Evolutionary conservation across 1,284 basidiomycete species (phyloP).

Genomic region (Apiotrichum laibachii): DNA sequence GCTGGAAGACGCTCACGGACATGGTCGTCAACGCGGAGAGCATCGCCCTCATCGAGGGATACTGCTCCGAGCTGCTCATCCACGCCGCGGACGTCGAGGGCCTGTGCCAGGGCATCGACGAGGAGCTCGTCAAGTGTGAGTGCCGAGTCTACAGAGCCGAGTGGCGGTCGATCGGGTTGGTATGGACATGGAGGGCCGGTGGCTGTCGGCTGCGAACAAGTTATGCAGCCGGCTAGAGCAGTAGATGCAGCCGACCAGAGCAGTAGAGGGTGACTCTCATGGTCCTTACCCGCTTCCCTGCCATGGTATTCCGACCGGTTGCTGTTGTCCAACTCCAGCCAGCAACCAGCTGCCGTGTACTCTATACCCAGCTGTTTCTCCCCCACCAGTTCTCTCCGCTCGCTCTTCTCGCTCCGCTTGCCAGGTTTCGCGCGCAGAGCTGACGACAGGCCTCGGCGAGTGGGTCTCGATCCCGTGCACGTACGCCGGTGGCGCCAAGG

Average conservation of each 20-base stretch:
- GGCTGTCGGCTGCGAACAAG: no score
- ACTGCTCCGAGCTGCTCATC: slow-evolving; percentile 81
- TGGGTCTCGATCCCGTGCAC: slow-evolving; percentile 92
- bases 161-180: no score
- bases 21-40: slow-evolving; percentile 69
- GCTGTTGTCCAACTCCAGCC: no score
- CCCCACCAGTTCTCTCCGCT: neutral
- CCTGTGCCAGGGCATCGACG: slow-evolving; percentile 92
- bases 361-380: neutral
- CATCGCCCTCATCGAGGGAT: slow-evolving; percentile 38
- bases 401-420: neutral
- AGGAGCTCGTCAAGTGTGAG: slow-evolving; percentile 78
- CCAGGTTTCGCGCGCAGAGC: no score
- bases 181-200: no score
- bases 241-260: no score
- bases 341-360: no score
- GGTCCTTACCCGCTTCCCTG: no score
- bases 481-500: slow-evolving; percentile 95
- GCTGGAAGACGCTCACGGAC: slow-evolving; percentile 96
- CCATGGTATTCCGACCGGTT: no score
- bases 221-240: no score
- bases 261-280: no score
- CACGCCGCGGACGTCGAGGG: slow-evolving; percentile 99
- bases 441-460: slow-evolving; percentile 70
- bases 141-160: no score